Evolutionary conservation across 768 basidiomycete species (phyloP), one percentile per base, ranked within the genome.

Genomic region (Mycena rebaudengoi): DNA sequence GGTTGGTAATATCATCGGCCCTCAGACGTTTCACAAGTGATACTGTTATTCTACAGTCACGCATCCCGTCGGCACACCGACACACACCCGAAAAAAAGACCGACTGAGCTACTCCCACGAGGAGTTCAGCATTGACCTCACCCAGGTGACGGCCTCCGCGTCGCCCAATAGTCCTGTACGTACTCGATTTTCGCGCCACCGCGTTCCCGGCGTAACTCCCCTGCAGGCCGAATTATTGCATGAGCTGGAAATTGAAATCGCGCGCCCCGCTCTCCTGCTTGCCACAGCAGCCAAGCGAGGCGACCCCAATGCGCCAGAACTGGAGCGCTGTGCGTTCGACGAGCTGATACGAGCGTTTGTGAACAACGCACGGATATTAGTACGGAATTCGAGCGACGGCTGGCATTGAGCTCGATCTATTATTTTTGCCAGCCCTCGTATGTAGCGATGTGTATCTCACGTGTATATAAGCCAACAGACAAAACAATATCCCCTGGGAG

Each of bases 51-150:
- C 7, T 8, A 30, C 37, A 94, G 92, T 87, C n/a, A 68, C 82
- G 2, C 90, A 88, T 68, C 92, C 92, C 1, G 69, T 88, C 43
- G 92, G 92, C 13, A 73, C 85, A 7, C 75, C 90, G 1, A 82
- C 84, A 10, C 79, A 85, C 66, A 84, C 86, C 30, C 85, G 93
- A 60, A 82, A 85, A 79, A 99, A 98, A 79, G 94, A 99, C 77
- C 85, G 98, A 44, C 83, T 98, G 74, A 92, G 93, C 71, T 99
- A 99, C 75, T 80, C 89, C 4, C 98, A 99, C 76, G 96, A 98
- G 75, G 90, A 97, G 66, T 96, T 95, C 74, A 85, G 82, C 66
- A 90, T 99, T 66, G 98, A 99, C 79, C 84, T 99, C 49, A 99
- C 98, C 1, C 95, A 96, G 77, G 97, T 99, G 48, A 87, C 87